Conservation (phyloP, 2,329 filamentous ascomycete species). For the Talaromyces piceae region DNA sequence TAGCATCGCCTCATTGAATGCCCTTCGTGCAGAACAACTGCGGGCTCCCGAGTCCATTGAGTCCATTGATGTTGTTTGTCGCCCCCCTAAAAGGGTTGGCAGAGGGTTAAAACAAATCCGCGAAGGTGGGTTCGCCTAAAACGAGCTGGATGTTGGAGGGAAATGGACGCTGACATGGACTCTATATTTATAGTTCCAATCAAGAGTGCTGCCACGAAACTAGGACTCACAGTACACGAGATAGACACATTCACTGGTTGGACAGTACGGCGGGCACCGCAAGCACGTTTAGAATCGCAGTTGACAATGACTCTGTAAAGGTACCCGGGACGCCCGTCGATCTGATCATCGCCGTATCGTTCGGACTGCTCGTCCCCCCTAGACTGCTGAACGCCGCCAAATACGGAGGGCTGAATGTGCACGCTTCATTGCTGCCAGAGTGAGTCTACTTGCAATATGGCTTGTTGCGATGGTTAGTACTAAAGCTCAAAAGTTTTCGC, state of each 20-base stretch:
- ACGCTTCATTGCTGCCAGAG: conserved; percentile 86
- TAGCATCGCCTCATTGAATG: conserved; percentile 68
- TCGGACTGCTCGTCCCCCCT: conserved; percentile 79
- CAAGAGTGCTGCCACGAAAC: conserved; percentile 53
- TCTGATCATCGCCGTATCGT: conserved; percentile 85
- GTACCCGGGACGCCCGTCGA: conserved; percentile 56
- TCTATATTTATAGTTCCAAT: conserved; percentile 57
- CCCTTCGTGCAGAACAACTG: conserved; percentile 56
- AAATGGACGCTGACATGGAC: not conserved
- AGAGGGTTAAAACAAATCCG: conserved; percentile 62
- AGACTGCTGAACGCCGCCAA: conserved; percentile 61
- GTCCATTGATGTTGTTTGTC: conserved; percentile 79
- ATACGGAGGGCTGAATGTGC: conserved; percentile 88
- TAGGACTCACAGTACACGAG: conserved; percentile 63
- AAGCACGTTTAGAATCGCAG: not conserved
- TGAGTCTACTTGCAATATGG: conserved; percentile 30
- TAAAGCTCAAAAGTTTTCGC: conserved; percentile 52
- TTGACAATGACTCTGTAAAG: conserved; percentile 26
- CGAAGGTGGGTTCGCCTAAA: conserved; percentile 46
- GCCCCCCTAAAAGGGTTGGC: conserved; percentile 70
- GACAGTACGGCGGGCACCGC: conserved; percentile 49
- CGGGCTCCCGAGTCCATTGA: conserved; percentile 50
- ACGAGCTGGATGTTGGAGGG: conserved; percentile 13
- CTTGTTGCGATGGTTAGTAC: conserved; percentile 10
- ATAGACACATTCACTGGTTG: conserved; percentile 77